A percentile compares a stretch with the other conserved stretches of the same genome.
Conservation (phyloP, 1,284 basidiomycete species). For the Singerocomus rubriflavus region DNA sequence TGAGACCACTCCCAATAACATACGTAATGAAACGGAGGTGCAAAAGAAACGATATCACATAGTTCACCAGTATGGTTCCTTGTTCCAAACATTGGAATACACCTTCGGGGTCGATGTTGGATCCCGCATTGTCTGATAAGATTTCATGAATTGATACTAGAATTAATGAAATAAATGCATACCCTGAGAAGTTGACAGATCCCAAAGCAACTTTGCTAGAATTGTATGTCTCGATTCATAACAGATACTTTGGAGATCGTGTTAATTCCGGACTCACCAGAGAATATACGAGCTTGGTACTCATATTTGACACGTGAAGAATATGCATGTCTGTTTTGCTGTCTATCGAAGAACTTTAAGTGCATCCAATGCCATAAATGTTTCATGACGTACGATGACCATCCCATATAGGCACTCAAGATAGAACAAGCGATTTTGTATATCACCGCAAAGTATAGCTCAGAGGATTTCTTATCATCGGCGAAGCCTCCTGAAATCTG, state of each 20-base stretch:
- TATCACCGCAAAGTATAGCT: conserved; percentile 13
- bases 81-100: conserved; percentile 13
- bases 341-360: conserved; percentile 2
- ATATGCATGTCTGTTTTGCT: conserved; percentile 1
- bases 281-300: conserved; percentile 22
- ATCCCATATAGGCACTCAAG: conserved; percentile 15
- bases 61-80: conserved; percentile 6
- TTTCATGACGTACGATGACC: conserved; percentile 15
- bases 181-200: conserved; percentile 27
- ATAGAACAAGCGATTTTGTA: conserved; percentile 15
- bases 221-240: not conserved
- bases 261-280: conserved; percentile 5
- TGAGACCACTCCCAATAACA: conserved; percentile 15
- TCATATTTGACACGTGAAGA: conserved; percentile 21
- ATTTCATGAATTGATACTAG: not conserved
- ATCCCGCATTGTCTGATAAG: conserved; percentile 2
- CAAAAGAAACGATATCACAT: conserved; percentile 20
- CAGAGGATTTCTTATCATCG: not conserved
- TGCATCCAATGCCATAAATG: not conserved
- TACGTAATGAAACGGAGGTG: conserved; percentile 22
- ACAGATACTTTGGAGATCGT: no score
- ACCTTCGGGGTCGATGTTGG: not conserved
- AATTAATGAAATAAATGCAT: not conserved
- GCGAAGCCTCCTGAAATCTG: conserved; percentile 5
- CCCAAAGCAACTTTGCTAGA: conserved; percentile 17